These are phyloP conservation scores for Podila epicladia DNA, from an alignment of 192 early-diverging fungal species.

Conservation along the genomic window DNA sequence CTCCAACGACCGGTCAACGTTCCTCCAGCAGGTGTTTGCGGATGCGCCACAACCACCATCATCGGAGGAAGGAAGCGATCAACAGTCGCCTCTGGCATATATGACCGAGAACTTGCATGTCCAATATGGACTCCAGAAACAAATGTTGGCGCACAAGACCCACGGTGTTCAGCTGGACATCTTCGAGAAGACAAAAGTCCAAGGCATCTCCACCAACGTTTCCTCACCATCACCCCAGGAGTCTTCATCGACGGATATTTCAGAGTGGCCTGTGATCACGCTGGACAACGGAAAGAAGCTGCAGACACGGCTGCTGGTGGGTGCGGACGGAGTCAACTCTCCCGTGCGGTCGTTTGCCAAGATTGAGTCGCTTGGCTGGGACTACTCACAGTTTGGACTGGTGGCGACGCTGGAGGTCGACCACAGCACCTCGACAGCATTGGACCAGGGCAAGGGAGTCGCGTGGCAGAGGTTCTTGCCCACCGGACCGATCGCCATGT, in stretches of 20 bases:
- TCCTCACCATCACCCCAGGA: neutral
- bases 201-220: slow-evolving; percentile 54
- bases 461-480: slow-evolving; percentile 97
- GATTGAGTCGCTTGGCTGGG: slow-evolving; percentile 87
- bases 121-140: slow-evolving; percentile 71
- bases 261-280: slow-evolving; percentile 80
- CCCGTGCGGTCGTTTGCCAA: slow-evolving; percentile 83
- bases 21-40: slow-evolving; percentile 38
- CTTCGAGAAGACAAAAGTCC: slow-evolving; percentile 75
- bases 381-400: slow-evolving; percentile 87
- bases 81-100: slow-evolving; percentile 67
- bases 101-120: slow-evolving; percentile 92
- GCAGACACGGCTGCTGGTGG: slow-evolving; percentile 81
- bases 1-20: slow-evolving; percentile 15
- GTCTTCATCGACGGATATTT: slow-evolving; percentile 18
- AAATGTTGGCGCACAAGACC: slow-evolving; percentile 47
- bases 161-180: slow-evolving; percentile 64
- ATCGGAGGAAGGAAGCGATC: slow-evolving; percentile 12
- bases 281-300: slow-evolving; percentile 74
- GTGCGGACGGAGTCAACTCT: slow-evolving; percentile 91
- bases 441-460: slow-evolving; percentile 30
- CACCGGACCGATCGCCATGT: slow-evolving; percentile 90
- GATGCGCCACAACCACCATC: neutral
- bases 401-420: slow-evolving; percentile 86
- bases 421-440: slow-evolving; percentile 63